These are phyloP conservation scores for Coemansia reversa DNA, from an alignment of 192 early-diverging fungal genomes.

Conservation along the genomic window DNA sequence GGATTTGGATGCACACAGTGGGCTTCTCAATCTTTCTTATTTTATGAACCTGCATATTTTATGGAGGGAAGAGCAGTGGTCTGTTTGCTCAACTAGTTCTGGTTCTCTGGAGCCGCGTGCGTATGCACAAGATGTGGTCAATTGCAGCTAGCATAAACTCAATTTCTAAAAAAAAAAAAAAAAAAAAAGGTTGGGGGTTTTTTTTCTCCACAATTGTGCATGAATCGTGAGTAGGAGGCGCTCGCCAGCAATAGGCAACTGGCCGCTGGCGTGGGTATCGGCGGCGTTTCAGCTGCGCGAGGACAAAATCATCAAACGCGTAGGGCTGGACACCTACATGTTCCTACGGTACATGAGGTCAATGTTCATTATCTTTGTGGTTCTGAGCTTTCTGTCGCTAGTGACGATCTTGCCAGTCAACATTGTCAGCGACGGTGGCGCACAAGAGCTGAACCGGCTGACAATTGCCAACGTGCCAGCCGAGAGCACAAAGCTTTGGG, in stretches of 20 bases:
- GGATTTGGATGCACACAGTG: not conserved
- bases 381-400: constrained; percentile 60
- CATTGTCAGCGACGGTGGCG: constrained; percentile 40
- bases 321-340: constrained; percentile 79
- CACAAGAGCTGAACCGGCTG: constrained; percentile 57
- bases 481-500: constrained; percentile 63
- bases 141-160: not conserved
- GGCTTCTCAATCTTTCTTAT: constrained; percentile 1
- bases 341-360: constrained; percentile 72
- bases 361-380: constrained; percentile 67
- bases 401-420: constrained; percentile 77
- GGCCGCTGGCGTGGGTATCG: constrained; percentile 61
- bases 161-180: not conserved
- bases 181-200: not conserved
- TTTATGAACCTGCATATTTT: no score
- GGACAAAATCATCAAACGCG: constrained; percentile 57
- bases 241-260: constrained; percentile 57
- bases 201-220: not conserved
- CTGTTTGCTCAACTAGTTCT: no score
- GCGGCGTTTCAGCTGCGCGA: constrained; percentile 57
- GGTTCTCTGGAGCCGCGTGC: not conserved
- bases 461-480: constrained; percentile 71
- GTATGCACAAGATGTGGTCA: not conserved
- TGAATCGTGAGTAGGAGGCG: constrained; percentile 39
- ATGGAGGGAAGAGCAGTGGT: not conserved